phyloP scores from a whole-genome alignment of 2,329 filamentous ascomycete species.

The Botrytis pseudocinerea region DNA sequence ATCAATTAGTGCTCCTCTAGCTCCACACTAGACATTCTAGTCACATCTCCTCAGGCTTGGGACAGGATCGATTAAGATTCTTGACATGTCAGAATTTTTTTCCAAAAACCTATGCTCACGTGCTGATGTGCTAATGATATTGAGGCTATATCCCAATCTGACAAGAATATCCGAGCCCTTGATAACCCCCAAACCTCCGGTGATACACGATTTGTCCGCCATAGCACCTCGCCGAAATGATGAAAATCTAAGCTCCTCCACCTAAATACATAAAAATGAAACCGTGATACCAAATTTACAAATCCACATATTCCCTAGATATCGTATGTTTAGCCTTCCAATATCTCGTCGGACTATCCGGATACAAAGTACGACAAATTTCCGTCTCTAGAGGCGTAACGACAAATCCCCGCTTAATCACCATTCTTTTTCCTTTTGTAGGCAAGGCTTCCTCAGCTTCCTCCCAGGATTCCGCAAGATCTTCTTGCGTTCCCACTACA shows the following conservation, averaged over 20 bases:
- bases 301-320: neutral
- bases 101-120: neutral
- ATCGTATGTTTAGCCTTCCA: neutral
- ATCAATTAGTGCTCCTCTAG: neutral
- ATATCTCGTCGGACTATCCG: neutral
- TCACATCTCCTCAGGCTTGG: neutral
- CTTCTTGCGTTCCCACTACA: neutral
- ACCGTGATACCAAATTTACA: neutral
- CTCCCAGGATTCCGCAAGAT: neutral
- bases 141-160: neutral
- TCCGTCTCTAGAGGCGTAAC: accelerated
- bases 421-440: neutral
- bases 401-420: neutral
- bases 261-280: accelerated
- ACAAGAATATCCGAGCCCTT: accelerated
- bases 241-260: neutral
- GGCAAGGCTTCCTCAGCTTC: neutral
- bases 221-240: neutral
- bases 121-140: neutral
- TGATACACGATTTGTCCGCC: neutral
- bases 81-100: neutral
- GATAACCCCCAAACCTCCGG: neutral
- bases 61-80: neutral
- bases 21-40: neutral
- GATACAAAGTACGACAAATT: neutral